Base-by-base conservation (phyloP, 768 basidiomycete genomes). In the Kwoniella pini region DNA sequence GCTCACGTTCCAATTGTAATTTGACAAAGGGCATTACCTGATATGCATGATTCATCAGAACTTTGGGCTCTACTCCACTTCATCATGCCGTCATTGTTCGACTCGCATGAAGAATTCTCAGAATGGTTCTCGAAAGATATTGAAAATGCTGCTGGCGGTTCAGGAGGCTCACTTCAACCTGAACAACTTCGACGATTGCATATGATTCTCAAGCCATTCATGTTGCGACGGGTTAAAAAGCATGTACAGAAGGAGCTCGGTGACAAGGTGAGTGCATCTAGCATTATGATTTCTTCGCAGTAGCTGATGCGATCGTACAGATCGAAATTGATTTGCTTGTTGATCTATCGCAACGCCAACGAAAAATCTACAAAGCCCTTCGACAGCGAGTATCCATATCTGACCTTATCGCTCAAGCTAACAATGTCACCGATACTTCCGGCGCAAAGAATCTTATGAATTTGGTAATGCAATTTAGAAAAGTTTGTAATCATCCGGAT, bases 61-160 rank as follows among this genome's bases (percentile, higher is more conserved):
- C 82, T 99, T 17, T 99, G 96, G 96, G 96, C 96, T 1, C 82
- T 99, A 60, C 82, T 99, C 42, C 96, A 99, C 77, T 99, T 99
- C 82, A 98, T 99, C 81, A 99, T 99, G 96, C 96, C 96, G 2
- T 94, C 90, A 76, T 82, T 99, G 54, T 99, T 99, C 79, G 96
- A 98, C 78, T 97, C 94, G 13, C 94, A 98, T 72, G 94, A 98
- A 73, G 96, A 99, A 80, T 99, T 99, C 82, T 92, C 89, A 75
- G 95, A 98, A 78, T 99, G 96, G 96, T 99, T 99, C 78, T 96
- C 95, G 11, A 96, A 97, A 79, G 96, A 97, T 72, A 97, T 98
- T 54, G 96, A 99, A 81, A 94, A 90, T 74, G 91, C 91, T 17
- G 93, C 92, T 77, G 93, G 92, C 75, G 79, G 80, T 48, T 90